phyloP scores from a whole-genome alignment of 2,329 filamentous ascomycete species.

The Pyricularia grisea region DNA sequence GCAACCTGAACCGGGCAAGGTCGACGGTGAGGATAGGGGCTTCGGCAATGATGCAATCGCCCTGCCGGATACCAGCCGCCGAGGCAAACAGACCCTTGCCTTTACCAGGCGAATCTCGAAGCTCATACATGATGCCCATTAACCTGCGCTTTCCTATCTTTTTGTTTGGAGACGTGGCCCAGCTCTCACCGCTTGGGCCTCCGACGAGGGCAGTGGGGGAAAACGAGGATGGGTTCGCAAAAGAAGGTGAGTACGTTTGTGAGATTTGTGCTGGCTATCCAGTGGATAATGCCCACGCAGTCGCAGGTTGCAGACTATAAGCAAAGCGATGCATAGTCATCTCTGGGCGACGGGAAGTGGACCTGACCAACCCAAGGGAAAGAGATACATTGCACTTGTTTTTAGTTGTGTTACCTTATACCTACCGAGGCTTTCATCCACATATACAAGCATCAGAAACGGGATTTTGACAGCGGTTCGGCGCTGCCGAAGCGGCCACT shows the following conservation, averaged over 20 bases:
- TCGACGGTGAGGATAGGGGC: not conserved
- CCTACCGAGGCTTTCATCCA: not conserved
- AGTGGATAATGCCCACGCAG: not conserved
- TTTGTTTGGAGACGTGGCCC: not conserved
- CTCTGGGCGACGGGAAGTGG: not conserved
- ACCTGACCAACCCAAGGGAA: not conserved
- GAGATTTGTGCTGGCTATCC: not conserved
- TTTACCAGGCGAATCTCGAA: not conserved
- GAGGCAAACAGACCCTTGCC: not conserved
- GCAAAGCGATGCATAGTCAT: not conserved
- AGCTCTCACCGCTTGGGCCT: not conserved
- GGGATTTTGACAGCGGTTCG: not conserved
- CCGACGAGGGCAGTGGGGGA: not conserved
- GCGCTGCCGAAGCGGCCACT: not conserved
- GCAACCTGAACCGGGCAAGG: not conserved
- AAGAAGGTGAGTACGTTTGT: not conserved
- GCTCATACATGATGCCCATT: not conserved
- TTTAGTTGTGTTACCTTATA: not conserved
- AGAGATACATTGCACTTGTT: not conserved
- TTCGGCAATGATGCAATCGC: not conserved
- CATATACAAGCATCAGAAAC: not conserved
- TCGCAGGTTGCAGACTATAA: not conserved
- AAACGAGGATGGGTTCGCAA: not conserved
- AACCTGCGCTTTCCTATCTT: not conserved
- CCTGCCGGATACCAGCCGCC: not conserved